These are phyloP conservation scores for Aspergillus candidus DNA, from an alignment of 2,329 filamentous ascomycete genomes.

Conservation along the genomic window DNA sequence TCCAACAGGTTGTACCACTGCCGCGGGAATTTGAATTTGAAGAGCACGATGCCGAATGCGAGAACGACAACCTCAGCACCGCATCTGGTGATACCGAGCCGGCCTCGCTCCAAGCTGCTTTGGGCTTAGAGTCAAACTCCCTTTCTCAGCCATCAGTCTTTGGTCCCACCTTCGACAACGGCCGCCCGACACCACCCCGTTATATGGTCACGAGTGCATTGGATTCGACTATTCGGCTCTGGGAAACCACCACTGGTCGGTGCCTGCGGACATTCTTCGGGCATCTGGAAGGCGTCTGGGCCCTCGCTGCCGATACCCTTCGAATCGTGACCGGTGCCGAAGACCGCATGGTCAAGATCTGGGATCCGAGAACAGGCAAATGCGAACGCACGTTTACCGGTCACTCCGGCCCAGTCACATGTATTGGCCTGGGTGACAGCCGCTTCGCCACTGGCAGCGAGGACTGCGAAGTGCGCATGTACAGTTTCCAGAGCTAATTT, in stretches of 20 bases:
- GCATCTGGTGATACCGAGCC: conserved; percentile 25
- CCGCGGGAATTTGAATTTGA: conserved; percentile 87
- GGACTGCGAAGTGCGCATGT: conserved; percentile 83
- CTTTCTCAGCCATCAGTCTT: conserved; percentile 49
- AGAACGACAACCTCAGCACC: conserved; percentile 50
- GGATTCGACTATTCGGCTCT: conserved; percentile 85
- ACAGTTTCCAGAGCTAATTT: conserved; percentile 56
- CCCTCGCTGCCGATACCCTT: conserved; percentile 78
- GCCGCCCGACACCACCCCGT: conserved; percentile 68
- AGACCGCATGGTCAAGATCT: conserved; percentile 91
- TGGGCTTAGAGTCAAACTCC: conserved; percentile 19
- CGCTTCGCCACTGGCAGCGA: conserved; percentile 88
- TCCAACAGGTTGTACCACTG: conserved; percentile 82
- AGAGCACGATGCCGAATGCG: conserved; percentile 54
- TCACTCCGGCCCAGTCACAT: conserved; percentile 86
- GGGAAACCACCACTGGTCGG: conserved; percentile 76
- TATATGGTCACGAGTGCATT: conserved; percentile 93
- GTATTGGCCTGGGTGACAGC: conserved; percentile 83
- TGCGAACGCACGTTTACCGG: conserved; percentile 90
- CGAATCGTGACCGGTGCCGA: conserved; percentile 85
- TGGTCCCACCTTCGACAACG: conserved; percentile 56
- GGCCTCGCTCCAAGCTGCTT: conserved; percentile 19
- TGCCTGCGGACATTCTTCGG: conserved; percentile 93
- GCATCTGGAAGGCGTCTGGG: conserved; percentile 94
- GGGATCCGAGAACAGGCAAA: conserved; percentile 86